Evolutionary conservation across 805 yeast species (phyloP).

Genomic region (Torulaspora maleeae): DNA sequence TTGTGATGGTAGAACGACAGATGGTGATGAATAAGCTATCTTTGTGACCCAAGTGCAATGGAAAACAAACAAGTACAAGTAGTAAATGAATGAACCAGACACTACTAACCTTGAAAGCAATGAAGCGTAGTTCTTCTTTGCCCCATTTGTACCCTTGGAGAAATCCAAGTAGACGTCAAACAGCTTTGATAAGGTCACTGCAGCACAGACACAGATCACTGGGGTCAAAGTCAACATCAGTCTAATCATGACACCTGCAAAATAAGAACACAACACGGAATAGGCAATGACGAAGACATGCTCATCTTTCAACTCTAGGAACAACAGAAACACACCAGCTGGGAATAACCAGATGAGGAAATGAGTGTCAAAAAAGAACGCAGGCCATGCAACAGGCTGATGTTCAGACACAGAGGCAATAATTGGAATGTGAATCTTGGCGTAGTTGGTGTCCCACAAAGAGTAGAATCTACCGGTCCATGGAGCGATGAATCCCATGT

Average conservation of each 20-base stretch:
- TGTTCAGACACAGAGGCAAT: constrained; percentile 99
- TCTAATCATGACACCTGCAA: constrained; percentile 99
- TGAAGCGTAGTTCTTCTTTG: constrained; percentile 30
- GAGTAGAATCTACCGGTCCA: constrained; percentile 99
- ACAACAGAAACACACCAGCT: constrained; percentile 86
- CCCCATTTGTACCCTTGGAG: constrained; percentile 26
- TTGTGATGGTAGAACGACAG: constrained; percentile 82
- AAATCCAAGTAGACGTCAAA: constrained; percentile 78
- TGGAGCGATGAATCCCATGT: constrained; percentile 92
- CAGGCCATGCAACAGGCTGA: constrained; percentile 99
- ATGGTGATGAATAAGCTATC: constrained; percentile 93
- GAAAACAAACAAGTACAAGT: constrained; percentile 74
- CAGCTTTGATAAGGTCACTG: constrained; percentile 78
- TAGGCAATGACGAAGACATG: constrained; percentile 90
- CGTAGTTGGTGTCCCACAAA: constrained; percentile 96
- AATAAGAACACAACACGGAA: constrained; percentile 89
- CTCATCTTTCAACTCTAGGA: constrained; percentile 86
- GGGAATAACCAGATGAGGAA: constrained; percentile 98
- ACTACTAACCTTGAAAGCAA: constrained; percentile 59
- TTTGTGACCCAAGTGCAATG: constrained; percentile 98
- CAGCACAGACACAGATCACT: constrained; percentile 88
- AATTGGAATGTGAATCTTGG: constrained; percentile 96
- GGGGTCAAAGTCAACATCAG: constrained; percentile 96
- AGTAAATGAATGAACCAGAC: constrained; percentile 60
- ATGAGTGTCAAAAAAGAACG: constrained; percentile 91